Evolutionary conservation across 257 asterid species (phyloP).

Genomic region (Buddleja alternifolia): DNA sequence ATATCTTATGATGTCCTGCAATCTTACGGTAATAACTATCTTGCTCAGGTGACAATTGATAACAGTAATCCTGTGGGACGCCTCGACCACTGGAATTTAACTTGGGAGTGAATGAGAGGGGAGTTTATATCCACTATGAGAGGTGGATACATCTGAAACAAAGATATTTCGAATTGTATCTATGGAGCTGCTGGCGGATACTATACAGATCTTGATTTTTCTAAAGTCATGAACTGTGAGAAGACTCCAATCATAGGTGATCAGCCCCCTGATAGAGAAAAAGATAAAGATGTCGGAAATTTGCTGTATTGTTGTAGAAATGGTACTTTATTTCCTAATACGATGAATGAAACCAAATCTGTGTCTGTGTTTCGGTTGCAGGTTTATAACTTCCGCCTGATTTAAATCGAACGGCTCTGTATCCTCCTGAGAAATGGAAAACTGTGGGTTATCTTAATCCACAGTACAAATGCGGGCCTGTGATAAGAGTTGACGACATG

Average conservation of each 20-base stretch:
- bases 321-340: slow-evolving; percentile 53
- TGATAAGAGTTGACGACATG: slow-evolving; percentile 45
- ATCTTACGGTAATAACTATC: slow-evolving; percentile 50
- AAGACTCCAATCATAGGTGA: slow-evolving; percentile 58
- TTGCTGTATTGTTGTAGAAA: slow-evolving; percentile 62
- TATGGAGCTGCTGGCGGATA: slow-evolving; percentile 57
- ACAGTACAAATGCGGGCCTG: slow-evolving; percentile 54
- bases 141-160: slow-evolving; percentile 59
- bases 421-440: slow-evolving; percentile 62
- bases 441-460: slow-evolving; percentile 61
- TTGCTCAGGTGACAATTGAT: slow-evolving; percentile 64
- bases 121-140: slow-evolving; percentile 59
- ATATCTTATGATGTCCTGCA: slow-evolving; percentile 53
- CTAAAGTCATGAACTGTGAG: slow-evolving; percentile 50
- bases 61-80: slow-evolving; percentile 66
- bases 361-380: slow-evolving; percentile 56
- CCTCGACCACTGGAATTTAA: slow-evolving; percentile 75
- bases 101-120: slow-evolving; percentile 79
- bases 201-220: slow-evolving; percentile 54
- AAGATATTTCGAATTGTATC: slow-evolving; percentile 49
- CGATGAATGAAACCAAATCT: slow-evolving; percentile 58
- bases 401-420: slow-evolving; percentile 48
- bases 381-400: slow-evolving; percentile 65
- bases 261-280: slow-evolving; percentile 49
- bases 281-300: slow-evolving; percentile 57